A percentile compares a stretch with the other conserved stretches of the same genome.
These are phyloP conservation scores for Cladosporium sp. DNA, from an alignment of 2,329 filamentous ascomycete species.

Conservation along the genomic window DNA sequence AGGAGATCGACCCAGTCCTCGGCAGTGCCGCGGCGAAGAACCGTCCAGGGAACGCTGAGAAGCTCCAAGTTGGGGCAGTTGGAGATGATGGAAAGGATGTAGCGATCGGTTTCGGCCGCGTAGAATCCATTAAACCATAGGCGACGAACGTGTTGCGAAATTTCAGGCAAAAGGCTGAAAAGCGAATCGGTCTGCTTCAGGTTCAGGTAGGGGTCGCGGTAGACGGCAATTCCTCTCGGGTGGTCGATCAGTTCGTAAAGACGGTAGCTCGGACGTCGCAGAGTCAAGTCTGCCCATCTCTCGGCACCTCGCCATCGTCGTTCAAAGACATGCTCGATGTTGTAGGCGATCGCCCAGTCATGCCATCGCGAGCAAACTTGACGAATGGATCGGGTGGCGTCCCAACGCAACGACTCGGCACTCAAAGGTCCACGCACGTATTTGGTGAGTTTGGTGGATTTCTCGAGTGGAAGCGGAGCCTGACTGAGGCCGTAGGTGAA, in stretches of 20 bases:
- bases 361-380: conserved; percentile 50
- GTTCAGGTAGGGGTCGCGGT: conserved; percentile 49
- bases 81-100: conserved; percentile 46
- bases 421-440: conserved; percentile 50
- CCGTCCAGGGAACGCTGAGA: conserved; percentile 51
- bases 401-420: conserved; percentile 50
- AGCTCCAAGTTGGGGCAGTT: conserved; percentile 45
- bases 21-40: conserved; percentile 45
- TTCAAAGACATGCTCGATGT: conserved; percentile 49
- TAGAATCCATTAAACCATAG: conserved; percentile 55
- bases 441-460: conserved; percentile 40
- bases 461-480: conserved; percentile 43
- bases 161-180: conserved; percentile 41
- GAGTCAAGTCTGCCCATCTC: conserved; percentile 48
- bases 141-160: conserved; percentile 47
- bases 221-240: conserved; percentile 46
- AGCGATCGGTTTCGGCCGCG: conserved; percentile 45
- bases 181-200: conserved; percentile 46
- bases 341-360: conserved; percentile 50
- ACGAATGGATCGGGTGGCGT: conserved; percentile 45
- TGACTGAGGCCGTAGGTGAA: conserved; percentile 53
- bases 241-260: conserved; percentile 47
- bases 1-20: conserved; percentile 48
- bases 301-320: conserved; percentile 50
- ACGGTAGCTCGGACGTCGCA: conserved; percentile 37